A percentile compares a stretch with the other conserved stretches of the same genome.
These are phyloP conservation scores for Mycosphaerella sp. DNA, from an alignment of 2,329 filamentous ascomycete genomes.

Conservation along the genomic window DNA sequence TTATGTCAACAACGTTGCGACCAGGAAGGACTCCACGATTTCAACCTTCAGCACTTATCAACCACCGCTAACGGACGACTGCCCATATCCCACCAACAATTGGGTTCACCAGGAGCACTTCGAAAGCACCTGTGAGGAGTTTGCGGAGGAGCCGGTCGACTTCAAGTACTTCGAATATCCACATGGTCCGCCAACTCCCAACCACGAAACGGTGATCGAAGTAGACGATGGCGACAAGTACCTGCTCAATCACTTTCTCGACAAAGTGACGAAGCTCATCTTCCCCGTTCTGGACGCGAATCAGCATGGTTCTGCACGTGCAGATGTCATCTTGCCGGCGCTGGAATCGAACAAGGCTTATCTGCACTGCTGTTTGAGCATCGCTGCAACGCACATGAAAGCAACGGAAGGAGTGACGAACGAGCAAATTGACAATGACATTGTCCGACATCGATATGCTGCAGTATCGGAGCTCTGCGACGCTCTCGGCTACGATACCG, in stretches of 20 bases:
- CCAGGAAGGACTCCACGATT: constrained; percentile 76
- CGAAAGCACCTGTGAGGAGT: constrained; percentile 61
- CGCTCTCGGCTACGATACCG: constrained; percentile 68
- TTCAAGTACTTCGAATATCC: constrained; percentile 80
- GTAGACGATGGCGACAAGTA: constrained; percentile 83
- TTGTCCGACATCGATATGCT: constrained; percentile 84
- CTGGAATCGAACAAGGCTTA: constrained; percentile 89
- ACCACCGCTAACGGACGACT: constrained; percentile 64
- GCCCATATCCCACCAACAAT: constrained; percentile 55
- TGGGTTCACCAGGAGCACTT: constrained; percentile 69
- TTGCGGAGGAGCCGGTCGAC: constrained; percentile 52
- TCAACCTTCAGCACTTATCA: constrained; percentile 92
- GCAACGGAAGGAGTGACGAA: constrained; percentile 59
- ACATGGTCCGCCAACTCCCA: constrained; percentile 57
- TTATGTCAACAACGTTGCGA: constrained; percentile 85
- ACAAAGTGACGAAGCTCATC: constrained; percentile 77
- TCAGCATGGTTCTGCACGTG: constrained; percentile 73
- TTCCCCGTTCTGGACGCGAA: constrained; percentile 91
- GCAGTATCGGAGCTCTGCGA: constrained; percentile 83
- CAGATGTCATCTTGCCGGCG: constrained; percentile 78
- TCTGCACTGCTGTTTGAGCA: constrained; percentile 90
- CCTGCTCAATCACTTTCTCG: constrained; percentile 83
- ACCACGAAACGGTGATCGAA: constrained; percentile 66
- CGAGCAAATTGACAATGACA: constrained; percentile 79
- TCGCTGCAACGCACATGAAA: constrained; percentile 88